Percentiles rank a stretch among this genome's conserved stretches.
Conservation (phyloP, 2,329 filamentous ascomycete species). For the Sclerotinia nivalis region DNA sequence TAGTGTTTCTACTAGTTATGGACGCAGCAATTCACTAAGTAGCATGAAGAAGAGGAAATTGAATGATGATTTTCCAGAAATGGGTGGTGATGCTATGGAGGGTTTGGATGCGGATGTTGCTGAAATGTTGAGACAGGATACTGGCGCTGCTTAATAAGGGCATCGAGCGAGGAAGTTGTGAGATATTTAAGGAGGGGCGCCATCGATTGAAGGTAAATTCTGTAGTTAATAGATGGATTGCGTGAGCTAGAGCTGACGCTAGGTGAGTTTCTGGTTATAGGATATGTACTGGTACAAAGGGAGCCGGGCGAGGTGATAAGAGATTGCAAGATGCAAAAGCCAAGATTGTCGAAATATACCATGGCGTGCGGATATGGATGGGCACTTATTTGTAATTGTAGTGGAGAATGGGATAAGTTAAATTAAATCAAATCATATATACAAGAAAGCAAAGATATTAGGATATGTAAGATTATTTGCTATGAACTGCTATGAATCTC, state of each 20-base stretch:
- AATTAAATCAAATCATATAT: background rate
- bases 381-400: no score
- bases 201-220: background rate
- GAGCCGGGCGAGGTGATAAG: background rate
- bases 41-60: constrained; percentile 52
- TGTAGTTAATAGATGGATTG: no score
- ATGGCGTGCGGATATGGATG: background rate
- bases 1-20: constrained; percentile 42
- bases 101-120: constrained; percentile 63
- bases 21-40: constrained; percentile 33
- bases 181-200: background rate
- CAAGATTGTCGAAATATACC: constrained; percentile 15
- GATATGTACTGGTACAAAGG: constrained; percentile 6
- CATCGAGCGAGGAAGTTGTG: no score
- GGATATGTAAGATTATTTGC: no score
- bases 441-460: background rate
- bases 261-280: background rate
- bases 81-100: constrained; percentile 52
- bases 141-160: constrained; percentile 14
- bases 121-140: constrained; percentile 51
- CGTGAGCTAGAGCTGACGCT: background rate
- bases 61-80: constrained; percentile 49
- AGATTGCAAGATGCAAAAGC: background rate
- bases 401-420: background rate
- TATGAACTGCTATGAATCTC: no score